Evolutionary conservation across 352 stramenopile genomes (phyloP).

Genomic region (Pythium utonaiense): DNA sequence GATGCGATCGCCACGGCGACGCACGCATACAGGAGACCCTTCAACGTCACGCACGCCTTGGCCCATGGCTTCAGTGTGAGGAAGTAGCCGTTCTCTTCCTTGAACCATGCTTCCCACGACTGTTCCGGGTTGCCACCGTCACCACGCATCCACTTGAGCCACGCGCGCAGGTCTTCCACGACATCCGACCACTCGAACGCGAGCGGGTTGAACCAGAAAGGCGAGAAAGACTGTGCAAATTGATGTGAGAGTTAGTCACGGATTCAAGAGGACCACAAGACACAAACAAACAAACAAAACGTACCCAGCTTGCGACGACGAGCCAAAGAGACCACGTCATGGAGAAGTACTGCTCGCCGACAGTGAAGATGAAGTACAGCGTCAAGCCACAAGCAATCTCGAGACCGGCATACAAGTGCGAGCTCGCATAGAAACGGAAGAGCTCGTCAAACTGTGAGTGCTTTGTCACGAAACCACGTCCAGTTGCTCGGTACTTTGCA

Average conservation of each 20-base stretch:
- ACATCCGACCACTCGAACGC: constrained; percentile 94
- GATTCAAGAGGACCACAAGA: not conserved
- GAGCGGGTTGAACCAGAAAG: constrained; percentile 96
- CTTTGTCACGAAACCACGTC: constrained; percentile 98
- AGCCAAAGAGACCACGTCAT: constrained; percentile 99
- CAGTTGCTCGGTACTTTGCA: constrained; percentile 97
- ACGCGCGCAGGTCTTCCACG: constrained; percentile 58
- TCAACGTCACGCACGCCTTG: constrained; percentile 85
- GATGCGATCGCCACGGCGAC: constrained; percentile 75
- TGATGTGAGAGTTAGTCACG: constrained; percentile 5
- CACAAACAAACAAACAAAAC: constrained; percentile 10
- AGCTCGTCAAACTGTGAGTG: constrained; percentile 98
- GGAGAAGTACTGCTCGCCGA: constrained; percentile 94
- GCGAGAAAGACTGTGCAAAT: constrained; percentile 62
- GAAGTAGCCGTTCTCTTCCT: constrained; percentile 90
- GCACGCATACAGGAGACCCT: constrained; percentile 75
- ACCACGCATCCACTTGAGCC: constrained; percentile 86
- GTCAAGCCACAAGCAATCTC: constrained; percentile 90
- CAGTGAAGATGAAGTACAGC: constrained; percentile 93
- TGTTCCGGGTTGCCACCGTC: constrained; percentile 81
- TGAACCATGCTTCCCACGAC: constrained; percentile 92
- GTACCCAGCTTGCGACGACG: constrained; percentile 84
- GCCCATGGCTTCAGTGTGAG: constrained; percentile 70
- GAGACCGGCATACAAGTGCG: constrained; percentile 96
- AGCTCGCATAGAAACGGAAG: constrained; percentile 98